Evolutionary conservation across 495 filamentous ascomycete genomes (phyloP).

Genomic region (Aeminium ludgeri): DNA sequence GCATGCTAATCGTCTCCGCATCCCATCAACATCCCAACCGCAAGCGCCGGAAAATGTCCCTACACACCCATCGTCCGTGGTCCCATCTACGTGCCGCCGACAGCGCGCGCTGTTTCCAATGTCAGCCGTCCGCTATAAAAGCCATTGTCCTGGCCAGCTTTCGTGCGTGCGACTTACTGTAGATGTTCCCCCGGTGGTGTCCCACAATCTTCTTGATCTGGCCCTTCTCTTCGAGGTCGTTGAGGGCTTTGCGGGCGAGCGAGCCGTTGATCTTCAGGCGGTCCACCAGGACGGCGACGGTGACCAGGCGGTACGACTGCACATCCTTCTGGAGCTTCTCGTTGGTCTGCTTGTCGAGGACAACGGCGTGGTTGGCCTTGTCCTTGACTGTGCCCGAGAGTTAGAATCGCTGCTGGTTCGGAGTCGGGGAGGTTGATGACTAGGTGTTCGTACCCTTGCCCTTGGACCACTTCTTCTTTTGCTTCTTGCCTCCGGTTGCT

Average conservation of each 20-base stretch:
- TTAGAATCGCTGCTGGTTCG: slow-evolving; percentile 9
- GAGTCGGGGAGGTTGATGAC: slow-evolving; percentile 2
- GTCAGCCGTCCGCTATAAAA: background rate
- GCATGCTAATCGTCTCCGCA: background rate
- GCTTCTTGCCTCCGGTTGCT: slow-evolving; percentile 79
- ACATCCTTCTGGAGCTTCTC: slow-evolving; percentile 94
- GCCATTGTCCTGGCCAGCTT: background rate
- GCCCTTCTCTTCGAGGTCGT: slow-evolving; percentile 93
- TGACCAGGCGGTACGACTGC: slow-evolving; percentile 98
- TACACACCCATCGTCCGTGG: background rate
- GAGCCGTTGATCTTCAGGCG: slow-evolving; percentile 99
- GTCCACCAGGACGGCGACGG: slow-evolving; percentile 95
- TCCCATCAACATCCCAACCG: background rate
- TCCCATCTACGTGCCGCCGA: slow-evolving; percentile 2
- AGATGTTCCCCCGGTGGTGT: slow-evolving; percentile 95
- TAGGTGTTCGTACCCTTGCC: slow-evolving; percentile 58
- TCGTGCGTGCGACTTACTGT: slow-evolving; percentile 50
- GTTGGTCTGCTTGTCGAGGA: slow-evolving; percentile 51
- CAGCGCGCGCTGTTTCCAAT: slow-evolving; percentile 3
- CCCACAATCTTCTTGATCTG: slow-evolving; percentile 95
- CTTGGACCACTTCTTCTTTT: slow-evolving; percentile 99
- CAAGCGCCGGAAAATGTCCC: background rate
- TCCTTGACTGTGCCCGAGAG: slow-evolving; percentile 69
- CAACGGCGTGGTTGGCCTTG: slow-evolving; percentile 94
- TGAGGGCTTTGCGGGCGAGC: slow-evolving; percentile 73